Conservation (phyloP, 2,329 filamentous ascomycete species). For the Colletotrichum sp. region DNA sequence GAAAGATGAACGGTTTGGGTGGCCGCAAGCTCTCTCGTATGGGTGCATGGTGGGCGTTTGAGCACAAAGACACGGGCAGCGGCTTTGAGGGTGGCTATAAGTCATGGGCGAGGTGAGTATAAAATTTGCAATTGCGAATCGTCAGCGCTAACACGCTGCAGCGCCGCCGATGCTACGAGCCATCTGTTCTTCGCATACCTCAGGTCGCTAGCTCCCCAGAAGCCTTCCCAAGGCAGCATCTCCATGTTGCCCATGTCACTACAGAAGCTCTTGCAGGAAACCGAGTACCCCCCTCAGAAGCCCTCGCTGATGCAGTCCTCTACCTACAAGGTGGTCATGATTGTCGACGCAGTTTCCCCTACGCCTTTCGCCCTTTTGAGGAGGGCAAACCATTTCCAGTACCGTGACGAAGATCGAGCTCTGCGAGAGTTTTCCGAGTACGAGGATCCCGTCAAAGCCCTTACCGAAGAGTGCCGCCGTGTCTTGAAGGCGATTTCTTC, state of each 20-base stretch:
- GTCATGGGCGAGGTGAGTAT: conserved; percentile 76
- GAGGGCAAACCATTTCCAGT: conserved; percentile 93
- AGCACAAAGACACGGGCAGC: conserved; percentile 83
- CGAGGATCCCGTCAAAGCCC: conserved; percentile 83
- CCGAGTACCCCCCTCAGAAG: conserved; percentile 87
- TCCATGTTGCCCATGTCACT: conserved; percentile 87
- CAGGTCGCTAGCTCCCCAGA: conserved; percentile 84
- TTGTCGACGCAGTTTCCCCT: conserved; percentile 92
- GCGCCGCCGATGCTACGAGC: conserved; percentile 92
- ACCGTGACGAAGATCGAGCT: conserved; percentile 85
- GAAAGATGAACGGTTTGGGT: conserved; percentile 90
- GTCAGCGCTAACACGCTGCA: conserved; percentile 43
- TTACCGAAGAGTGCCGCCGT: conserved; percentile 93
- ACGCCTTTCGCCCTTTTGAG: conserved; percentile 91
- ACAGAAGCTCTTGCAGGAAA: conserved; percentile 88
- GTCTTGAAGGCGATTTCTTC: conserved; percentile 89
- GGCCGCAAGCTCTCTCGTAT: conserved; percentile 93
- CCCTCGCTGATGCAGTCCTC: conserved; percentile 78
- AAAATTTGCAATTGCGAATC: not conserved
- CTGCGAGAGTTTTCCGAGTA: conserved; percentile 86
- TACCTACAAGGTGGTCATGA: conserved; percentile 93
- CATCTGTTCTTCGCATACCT: conserved; percentile 98
- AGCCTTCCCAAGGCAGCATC: conserved; percentile 76
- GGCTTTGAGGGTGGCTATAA: conserved; percentile 96
- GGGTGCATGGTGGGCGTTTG: conserved; percentile 99